Evolutionary conservation across 371 early-diverging fungal species (phyloP).

Genomic region (Mortierella sp.): DNA sequence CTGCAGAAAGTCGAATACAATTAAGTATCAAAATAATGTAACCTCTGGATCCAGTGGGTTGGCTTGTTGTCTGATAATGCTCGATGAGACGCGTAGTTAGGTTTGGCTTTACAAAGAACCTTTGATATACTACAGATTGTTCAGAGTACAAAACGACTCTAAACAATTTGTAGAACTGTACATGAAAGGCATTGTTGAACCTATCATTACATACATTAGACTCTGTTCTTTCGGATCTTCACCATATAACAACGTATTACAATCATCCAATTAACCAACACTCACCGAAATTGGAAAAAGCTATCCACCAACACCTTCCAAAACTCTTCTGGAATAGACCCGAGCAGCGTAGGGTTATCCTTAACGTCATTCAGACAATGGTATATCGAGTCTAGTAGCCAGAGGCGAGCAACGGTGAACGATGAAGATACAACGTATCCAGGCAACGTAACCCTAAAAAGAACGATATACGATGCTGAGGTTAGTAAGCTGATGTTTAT

Average conservation of each 20-base stretch:
- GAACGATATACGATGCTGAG: too few relatives aligned
- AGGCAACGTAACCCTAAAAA: slow-evolving; percentile 32
- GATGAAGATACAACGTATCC: slow-evolving; percentile 38
- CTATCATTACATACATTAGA: slow-evolving; percentile 6
- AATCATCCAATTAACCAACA: neutral
- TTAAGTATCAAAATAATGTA: slow-evolving; percentile 53
- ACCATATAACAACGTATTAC: neutral
- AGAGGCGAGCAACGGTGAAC: slow-evolving; percentile 51
- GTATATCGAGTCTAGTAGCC: slow-evolving; percentile 55
- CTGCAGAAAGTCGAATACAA: slow-evolving; percentile 46
- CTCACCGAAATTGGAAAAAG: slow-evolving; percentile 50
- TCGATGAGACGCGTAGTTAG: slow-evolving; percentile 38
- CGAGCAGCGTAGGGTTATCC: slow-evolving; percentile 32
- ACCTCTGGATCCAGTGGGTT: slow-evolving; percentile 46
- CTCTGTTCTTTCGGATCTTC: neutral
- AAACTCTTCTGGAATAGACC: slow-evolving; percentile 38
- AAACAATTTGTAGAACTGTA: slow-evolving; percentile 55
- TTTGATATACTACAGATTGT: slow-evolving; percentile 28
- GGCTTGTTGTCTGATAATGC: slow-evolving; percentile 25
- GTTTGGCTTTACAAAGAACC: slow-evolving; percentile 32
- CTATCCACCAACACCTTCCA: slow-evolving; percentile 42
- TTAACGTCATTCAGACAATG: slow-evolving; percentile 51
- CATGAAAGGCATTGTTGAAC: slow-evolving; percentile 56
- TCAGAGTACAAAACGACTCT: slow-evolving; percentile 46
- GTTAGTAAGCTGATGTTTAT: neutral